Percentiles rank a stretch among this genome's conserved stretches.
Conservation (phyloP, 2,329 filamentous ascomycete genomes). For the Aspergillus ustus region DNA sequence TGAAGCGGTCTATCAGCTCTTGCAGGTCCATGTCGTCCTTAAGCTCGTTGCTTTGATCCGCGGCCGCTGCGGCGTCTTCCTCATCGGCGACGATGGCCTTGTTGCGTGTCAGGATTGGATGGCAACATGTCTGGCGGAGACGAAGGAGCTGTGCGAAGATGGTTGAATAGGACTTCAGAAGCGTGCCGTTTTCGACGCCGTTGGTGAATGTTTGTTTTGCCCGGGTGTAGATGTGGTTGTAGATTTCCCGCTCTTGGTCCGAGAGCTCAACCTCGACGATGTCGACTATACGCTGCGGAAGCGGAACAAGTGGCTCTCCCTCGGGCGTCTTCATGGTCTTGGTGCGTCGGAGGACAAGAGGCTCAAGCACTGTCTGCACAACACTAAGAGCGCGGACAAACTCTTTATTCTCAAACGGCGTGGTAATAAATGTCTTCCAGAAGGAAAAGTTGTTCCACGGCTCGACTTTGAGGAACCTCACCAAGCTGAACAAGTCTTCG, state of each 20-base stretch:
- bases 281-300: slow-evolving; percentile 80
- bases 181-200: slow-evolving; percentile 87
- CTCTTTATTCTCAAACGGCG: slow-evolving; percentile 94
- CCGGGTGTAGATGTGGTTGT: slow-evolving; percentile 83
- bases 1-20: slow-evolving; percentile 82
- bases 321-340: slow-evolving; percentile 98
- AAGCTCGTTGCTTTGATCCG: slow-evolving; percentile 78
- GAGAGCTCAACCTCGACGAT: slow-evolving; percentile 88
- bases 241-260: slow-evolving; percentile 83
- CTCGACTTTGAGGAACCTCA: slow-evolving; percentile 90
- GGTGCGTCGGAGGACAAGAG: slow-evolving; percentile 89
- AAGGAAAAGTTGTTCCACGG: slow-evolving; percentile 99
- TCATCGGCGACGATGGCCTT: slow-evolving; percentile 84
- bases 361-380: slow-evolving; percentile 94
- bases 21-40: slow-evolving; percentile 96
- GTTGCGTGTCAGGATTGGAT: slow-evolving; percentile 87
- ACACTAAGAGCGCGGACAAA: slow-evolving; percentile 93
- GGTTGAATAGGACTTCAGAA: slow-evolving; percentile 94
- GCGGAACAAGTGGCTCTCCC: slow-evolving; percentile 76
- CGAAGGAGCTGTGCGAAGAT: slow-evolving; percentile 97
- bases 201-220: slow-evolving; percentile 83
- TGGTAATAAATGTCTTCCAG: slow-evolving; percentile 98
- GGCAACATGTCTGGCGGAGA: slow-evolving; percentile 90
- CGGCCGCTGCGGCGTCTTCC: slow-evolving; percentile 76
- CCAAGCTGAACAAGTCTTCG: slow-evolving; percentile 91